A percentile compares a stretch with the other conserved stretches of the same genome.
phyloP scores from a whole-genome alignment of 371 early-diverging fungal genomes.

The Apophysomyces trapeziformis region DNA sequence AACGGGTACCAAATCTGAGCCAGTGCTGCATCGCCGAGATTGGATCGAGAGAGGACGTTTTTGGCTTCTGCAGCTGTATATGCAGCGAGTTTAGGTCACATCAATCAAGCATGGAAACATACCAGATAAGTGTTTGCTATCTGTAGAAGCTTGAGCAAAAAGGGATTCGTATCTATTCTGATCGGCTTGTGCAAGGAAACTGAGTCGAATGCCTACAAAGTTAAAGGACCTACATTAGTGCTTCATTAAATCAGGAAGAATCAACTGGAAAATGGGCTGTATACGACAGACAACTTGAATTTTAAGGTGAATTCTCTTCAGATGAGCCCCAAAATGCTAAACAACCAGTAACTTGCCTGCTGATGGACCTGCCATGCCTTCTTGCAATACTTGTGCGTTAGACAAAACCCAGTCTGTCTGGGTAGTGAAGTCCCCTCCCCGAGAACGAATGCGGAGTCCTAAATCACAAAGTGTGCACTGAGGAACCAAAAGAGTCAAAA shows the following conservation, averaged over 20 bases:
- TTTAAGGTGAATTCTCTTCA: background rate
- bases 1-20: conserved; percentile 50
- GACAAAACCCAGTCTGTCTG: background rate
- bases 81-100: background rate
- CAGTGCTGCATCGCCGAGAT: conserved; percentile 47
- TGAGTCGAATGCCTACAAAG: conserved; percentile 41
- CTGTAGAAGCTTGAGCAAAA: conserved; percentile 43
- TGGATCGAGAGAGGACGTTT: conserved; percentile 50
- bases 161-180: conserved; percentile 51
- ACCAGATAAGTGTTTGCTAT: conserved; percentile 39
- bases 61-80: conserved; percentile 41
- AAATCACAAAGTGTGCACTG: background rate
- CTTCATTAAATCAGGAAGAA: background rate
- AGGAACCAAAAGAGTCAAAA: background rate
- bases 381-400: background rate
- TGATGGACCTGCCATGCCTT: conserved; percentile 8
- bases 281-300: background rate
- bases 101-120: conserved; percentile 9
- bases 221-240: no score
- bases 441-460: background rate
- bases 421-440: background rate
- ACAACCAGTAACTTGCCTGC: background rate
- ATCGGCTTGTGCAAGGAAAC: conserved; percentile 50
- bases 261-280: background rate
- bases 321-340: background rate